These are phyloP conservation scores for Coemansia aciculifera DNA, from an alignment of 192 early-diverging fungal species.

Conservation along the genomic window DNA sequence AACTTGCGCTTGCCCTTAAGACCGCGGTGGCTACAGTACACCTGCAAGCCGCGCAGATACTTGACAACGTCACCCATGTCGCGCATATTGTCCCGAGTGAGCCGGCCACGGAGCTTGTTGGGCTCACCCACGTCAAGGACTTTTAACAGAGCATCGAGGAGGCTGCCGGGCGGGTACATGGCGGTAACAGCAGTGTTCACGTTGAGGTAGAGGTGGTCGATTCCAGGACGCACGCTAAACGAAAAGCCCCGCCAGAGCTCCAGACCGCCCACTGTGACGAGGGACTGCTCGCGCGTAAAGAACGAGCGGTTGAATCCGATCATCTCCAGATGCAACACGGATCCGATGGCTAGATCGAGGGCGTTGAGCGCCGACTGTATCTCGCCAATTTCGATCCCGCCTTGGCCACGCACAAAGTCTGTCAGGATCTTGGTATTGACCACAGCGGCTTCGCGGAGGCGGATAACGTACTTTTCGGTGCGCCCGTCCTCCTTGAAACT, in stretches of 20 bases:
- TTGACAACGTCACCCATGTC: slow-evolving; percentile 13
- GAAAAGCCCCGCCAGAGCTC: slow-evolving; percentile 95
- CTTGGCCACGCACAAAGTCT: slow-evolving; percentile 26
- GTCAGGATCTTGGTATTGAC: slow-evolving; percentile 55
- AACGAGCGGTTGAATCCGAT: slow-evolving; percentile 86
- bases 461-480: slow-evolving; percentile 60
- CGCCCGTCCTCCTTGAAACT: slow-evolving; percentile 32
- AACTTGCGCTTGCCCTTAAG: slow-evolving; percentile 69
- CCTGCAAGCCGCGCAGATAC: slow-evolving; percentile 56
- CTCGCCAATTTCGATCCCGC: slow-evolving; percentile 14
- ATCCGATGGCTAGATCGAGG: slow-evolving; percentile 80
- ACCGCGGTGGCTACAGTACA: slow-evolving; percentile 60
- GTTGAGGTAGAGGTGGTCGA: slow-evolving; percentile 72
- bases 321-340: slow-evolving; percentile 73
- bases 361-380: slow-evolving; percentile 62
- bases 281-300: slow-evolving; percentile 72
- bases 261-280: slow-evolving; percentile 64
- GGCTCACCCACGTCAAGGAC: slow-evolving; percentile 59
- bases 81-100: slow-evolving; percentile 13
- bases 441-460: slow-evolving; percentile 59
- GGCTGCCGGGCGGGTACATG: slow-evolving; percentile 64
- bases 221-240: slow-evolving; percentile 78
- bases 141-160: slow-evolving; percentile 74
- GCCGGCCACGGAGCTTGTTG: slow-evolving; percentile 37
- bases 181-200: slow-evolving; percentile 70